phyloP scores from a whole-genome alignment of 768 basidiomycete genomes.

The Lactarius quietus region DNA sequence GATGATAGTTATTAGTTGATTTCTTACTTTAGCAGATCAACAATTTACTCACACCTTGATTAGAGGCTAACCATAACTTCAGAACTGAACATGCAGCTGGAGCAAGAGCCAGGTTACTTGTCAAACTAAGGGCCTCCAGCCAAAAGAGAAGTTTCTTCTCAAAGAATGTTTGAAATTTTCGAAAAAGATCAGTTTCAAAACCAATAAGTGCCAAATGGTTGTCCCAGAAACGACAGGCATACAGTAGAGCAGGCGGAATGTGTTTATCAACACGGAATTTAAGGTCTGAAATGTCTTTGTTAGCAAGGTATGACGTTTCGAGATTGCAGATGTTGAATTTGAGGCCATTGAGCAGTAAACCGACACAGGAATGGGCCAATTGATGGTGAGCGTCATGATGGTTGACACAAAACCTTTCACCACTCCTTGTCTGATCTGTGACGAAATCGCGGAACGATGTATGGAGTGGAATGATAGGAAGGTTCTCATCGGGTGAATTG shows the following conservation, averaged over 20 bases:
- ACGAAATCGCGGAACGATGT: conserved; percentile 3
- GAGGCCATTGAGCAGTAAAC: neutral
- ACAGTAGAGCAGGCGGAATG: neutral
- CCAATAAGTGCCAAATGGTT: neutral
- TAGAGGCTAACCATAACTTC: neutral
- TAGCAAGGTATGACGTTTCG: neutral
- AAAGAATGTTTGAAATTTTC: neutral
- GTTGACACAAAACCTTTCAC: neutral
- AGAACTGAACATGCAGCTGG: neutral
- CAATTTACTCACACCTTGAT: neutral
- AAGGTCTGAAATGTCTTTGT: neutral
- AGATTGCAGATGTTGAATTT: conserved; percentile 8
- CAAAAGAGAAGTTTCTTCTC: neutral
- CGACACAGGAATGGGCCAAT: neutral
- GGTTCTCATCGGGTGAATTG: neutral
- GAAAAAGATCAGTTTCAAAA: neutral
- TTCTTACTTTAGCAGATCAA: neutral
- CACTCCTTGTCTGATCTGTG: neutral
- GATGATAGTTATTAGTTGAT: neutral
- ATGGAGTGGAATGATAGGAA: neutral
- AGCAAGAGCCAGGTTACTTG: neutral
- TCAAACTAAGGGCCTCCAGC: neutral
- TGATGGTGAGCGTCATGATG: conserved; percentile 1
- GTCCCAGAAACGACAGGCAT: conserved; percentile 8
- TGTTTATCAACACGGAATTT: neutral